These are phyloP conservation scores for Bidens hawaiensis DNA, from an alignment of 140 eudicot genomes.

Conservation along the genomic window DNA sequence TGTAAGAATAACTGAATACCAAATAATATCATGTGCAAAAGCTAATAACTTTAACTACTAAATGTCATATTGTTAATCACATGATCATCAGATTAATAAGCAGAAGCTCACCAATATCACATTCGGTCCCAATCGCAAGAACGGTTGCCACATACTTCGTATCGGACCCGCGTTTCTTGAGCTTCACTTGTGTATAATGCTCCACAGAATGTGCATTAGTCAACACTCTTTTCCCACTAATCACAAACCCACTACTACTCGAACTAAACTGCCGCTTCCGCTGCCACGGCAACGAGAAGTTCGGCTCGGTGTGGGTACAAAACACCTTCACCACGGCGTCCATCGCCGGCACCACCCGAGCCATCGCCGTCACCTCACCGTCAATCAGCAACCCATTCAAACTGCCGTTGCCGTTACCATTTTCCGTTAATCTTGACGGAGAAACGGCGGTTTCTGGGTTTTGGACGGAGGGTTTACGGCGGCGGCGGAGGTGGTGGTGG, in stretches of 20 bases:
- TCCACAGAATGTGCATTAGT: constrained; percentile 97
- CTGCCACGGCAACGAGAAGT: constrained; percentile 96
- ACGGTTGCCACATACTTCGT: constrained; percentile 82
- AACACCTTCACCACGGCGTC: constrained; percentile 98
- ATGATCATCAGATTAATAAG: neutral
- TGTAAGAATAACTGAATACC: no score
- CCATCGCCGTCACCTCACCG: constrained; percentile 29
- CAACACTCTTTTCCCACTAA: constrained; percentile 74
- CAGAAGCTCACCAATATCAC: constrained; percentile 75
- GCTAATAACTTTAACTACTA: no score
- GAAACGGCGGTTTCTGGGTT: constrained; percentile 21
- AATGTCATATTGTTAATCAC: neutral
- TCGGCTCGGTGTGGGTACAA: constrained; percentile 86
- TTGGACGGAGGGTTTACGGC: no score
- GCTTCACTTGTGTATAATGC: constrained; percentile 88
- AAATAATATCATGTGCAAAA: no score
- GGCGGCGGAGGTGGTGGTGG: no score
- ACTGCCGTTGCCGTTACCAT: constrained; percentile 30
- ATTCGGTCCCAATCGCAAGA: constrained; percentile 90
- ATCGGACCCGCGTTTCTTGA: constrained; percentile 94
- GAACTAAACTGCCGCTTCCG: constrained; percentile 89
- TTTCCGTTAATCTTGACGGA: constrained; percentile 22
- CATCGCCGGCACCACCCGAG: constrained; percentile 72
- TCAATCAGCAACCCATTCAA: constrained; percentile 20
- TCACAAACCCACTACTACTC: constrained; percentile 92